Evolutionary conservation across 208 protist genomes (phyloP).

Genomic region (Vickermania ingenoplastis): DNA sequence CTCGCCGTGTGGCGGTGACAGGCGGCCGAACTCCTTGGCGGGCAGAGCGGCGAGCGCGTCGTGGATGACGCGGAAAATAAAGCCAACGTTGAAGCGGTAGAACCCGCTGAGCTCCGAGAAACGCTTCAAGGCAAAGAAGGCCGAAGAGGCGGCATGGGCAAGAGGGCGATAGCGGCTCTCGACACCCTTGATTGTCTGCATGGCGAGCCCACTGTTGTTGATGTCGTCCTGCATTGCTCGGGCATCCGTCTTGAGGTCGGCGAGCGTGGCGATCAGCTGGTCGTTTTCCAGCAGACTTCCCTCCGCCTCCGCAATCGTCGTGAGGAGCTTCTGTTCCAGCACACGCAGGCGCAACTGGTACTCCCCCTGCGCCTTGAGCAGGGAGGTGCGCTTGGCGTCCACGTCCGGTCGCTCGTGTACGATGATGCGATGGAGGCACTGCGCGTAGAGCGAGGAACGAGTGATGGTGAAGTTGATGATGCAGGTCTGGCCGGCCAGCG

Average conservation of each 20-base stretch:
- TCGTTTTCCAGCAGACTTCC: conserved; percentile 98
- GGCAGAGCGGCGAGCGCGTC: conserved; percentile 67
- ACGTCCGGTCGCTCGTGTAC: conserved; percentile 95
- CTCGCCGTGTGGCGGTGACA: conserved; percentile 1
- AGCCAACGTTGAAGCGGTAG: conserved; percentile 96
- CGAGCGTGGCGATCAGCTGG: conserved; percentile 89
- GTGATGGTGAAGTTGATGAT: conserved; percentile 99
- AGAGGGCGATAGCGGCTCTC: conserved; percentile 91
- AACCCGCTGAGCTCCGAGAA: conserved; percentile 91
- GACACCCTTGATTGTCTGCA: conserved; percentile 79
- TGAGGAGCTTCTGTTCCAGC: conserved; percentile 95
- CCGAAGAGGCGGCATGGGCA: conserved; percentile 68
- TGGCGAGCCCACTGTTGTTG: conserved; percentile 85
- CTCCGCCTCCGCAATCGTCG: conserved; percentile 87
- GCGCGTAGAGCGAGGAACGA: conserved; percentile 88
- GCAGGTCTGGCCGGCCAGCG: conserved; percentile 94
- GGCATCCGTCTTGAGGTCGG: conserved; percentile 92
- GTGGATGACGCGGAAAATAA: conserved; percentile 92
- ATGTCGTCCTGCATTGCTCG: conserved; percentile 85
- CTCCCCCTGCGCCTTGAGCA: conserved; percentile 93
- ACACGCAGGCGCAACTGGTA: conserved; percentile 89
- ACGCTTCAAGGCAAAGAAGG: conserved; percentile 95
- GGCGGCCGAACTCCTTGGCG: background rate
- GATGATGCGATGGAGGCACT: conserved; percentile 91
- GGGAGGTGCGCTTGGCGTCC: conserved; percentile 84